Conservation (phyloP, 2,329 filamentous ascomycete species). For the Aureobasidium sp. region DNA sequence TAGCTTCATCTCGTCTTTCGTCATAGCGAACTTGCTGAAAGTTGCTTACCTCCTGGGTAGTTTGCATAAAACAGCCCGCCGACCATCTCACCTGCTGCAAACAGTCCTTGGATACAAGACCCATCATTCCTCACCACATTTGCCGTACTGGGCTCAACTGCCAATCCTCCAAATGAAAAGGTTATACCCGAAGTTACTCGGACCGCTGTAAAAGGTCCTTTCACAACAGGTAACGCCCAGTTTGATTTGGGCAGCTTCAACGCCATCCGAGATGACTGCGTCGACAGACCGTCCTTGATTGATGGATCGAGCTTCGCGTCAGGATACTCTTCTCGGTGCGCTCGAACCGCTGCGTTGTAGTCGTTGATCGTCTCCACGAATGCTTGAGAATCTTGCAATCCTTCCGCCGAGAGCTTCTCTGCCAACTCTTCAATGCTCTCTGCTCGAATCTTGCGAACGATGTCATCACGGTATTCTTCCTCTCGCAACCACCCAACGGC, state of each 20-base stretch:
- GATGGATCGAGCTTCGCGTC: constrained; percentile 48
- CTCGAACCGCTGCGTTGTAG: constrained; percentile 51
- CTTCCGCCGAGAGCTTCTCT: constrained; percentile 37
- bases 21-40: background rate
- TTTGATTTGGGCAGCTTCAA: constrained; percentile 53
- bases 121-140: constrained; percentile 42
- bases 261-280: constrained; percentile 39
- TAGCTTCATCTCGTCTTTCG: background rate
- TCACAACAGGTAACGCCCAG: constrained; percentile 53
- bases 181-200: constrained; percentile 58
- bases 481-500: constrained; percentile 44
- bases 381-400: constrained; percentile 35
- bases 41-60: constrained; percentile 44
- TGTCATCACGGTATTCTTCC: constrained; percentile 55
- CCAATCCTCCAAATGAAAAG: constrained; percentile 59
- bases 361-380: constrained; percentile 47
- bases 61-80: constrained; percentile 57
- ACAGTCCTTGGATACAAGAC: constrained; percentile 45
- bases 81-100: constrained; percentile 57
- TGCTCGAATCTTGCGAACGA: constrained; percentile 46
- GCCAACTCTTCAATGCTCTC: constrained; percentile 49
- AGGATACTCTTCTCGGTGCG: constrained; percentile 38
- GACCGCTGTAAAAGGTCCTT: constrained; percentile 53
- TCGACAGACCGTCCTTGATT: constrained; percentile 53
- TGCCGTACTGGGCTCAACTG: constrained; percentile 46